Percentiles rank a stretch among this genome's conserved stretches.
Evolutionary conservation across 495 filamentous ascomycete genomes (phyloP).

Genomic region (Talaromyces stipitatus): DNA sequence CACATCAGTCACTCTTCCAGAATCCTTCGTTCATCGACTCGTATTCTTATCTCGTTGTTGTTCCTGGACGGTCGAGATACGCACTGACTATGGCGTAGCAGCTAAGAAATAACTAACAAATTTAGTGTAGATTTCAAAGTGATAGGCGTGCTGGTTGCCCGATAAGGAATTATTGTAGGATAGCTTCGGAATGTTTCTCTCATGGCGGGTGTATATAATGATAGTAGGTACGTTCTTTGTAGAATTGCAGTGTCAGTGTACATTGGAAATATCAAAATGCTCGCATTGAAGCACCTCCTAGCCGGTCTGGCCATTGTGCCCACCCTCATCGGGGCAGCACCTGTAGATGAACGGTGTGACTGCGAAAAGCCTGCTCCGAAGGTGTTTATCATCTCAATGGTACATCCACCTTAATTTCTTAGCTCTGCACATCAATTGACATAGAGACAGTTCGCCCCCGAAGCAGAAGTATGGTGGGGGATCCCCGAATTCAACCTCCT

Average conservation of each 20-base stretch:
- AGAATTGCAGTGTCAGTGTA: neutral
- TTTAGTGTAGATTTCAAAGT: no score
- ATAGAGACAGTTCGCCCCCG: conserved; percentile 49
- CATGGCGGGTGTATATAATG: no score
- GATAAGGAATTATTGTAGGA: no score
- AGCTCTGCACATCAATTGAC: neutral
- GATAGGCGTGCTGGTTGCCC: no score
- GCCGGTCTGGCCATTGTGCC: conserved; percentile 13
- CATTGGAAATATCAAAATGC: neutral
- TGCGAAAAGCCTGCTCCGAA: conserved; percentile 47
- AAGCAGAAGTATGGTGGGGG: conserved; percentile 60
- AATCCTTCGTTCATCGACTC: no score
- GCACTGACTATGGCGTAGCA: no score
- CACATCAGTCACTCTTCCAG: no score
- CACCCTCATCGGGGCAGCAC: neutral
- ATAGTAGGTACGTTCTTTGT: no score
- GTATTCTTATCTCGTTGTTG: no score
- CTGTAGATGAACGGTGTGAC: conserved; percentile 4
- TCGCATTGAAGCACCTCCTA: conserved; percentile 13
- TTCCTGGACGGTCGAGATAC: no score
- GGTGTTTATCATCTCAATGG: conserved; percentile 66
- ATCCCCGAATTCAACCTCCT: conserved; percentile 54
- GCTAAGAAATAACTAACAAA: no score
- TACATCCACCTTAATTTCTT: conserved; percentile 18
- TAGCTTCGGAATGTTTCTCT: no score